A percentile compares a stretch with the other conserved stretches of the same genome.
These are phyloP conservation scores for Ceratobasidium sp. DNA, from an alignment of 1,284 basidiomycete species.

Conservation along the genomic window DNA sequence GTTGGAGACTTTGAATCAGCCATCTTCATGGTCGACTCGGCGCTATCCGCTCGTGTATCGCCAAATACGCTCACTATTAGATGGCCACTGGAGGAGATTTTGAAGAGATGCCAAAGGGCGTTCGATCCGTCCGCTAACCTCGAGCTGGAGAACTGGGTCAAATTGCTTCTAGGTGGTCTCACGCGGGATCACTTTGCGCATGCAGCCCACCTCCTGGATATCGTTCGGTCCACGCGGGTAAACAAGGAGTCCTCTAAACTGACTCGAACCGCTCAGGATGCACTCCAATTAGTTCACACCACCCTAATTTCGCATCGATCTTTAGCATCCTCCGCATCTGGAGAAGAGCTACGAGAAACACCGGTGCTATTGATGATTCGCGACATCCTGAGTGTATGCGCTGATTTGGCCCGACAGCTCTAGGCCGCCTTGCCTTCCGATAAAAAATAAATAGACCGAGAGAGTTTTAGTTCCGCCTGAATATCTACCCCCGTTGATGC, in stretches of 20 bases:
- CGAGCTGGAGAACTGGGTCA: slow-evolving; percentile 18
- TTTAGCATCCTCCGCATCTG: neutral
- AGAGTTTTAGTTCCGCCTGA: neutral
- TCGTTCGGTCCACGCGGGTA: slow-evolving; percentile 28
- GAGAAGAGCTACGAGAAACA: neutral
- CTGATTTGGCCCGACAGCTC: neutral
- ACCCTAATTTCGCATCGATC: neutral
- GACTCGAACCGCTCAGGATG: slow-evolving; percentile 28
- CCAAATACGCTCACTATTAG: slow-evolving; percentile 34
- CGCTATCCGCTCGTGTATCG: neutral
- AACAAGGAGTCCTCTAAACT: neutral
- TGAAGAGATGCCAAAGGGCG: slow-evolving; percentile 28
- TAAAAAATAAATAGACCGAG: neutral
- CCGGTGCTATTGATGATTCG: slow-evolving; percentile 23
- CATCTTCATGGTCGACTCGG: neutral
- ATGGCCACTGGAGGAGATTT: slow-evolving; percentile 30
- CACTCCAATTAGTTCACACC: slow-evolving; percentile 16
- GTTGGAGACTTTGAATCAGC: slow-evolving; percentile 28
- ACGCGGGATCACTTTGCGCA: slow-evolving; percentile 35
- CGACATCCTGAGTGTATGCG: slow-evolving; percentile 22
- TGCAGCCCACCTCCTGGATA: slow-evolving; percentile 25
- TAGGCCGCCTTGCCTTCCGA: neutral
- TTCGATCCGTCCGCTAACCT: slow-evolving; percentile 19
- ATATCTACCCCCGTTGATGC: neutral
- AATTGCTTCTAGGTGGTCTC: slow-evolving; percentile 23